Conservation (phyloP, 2,329 filamentous ascomycete species). For the Monilinia vaccinii-corymbosi region DNA sequence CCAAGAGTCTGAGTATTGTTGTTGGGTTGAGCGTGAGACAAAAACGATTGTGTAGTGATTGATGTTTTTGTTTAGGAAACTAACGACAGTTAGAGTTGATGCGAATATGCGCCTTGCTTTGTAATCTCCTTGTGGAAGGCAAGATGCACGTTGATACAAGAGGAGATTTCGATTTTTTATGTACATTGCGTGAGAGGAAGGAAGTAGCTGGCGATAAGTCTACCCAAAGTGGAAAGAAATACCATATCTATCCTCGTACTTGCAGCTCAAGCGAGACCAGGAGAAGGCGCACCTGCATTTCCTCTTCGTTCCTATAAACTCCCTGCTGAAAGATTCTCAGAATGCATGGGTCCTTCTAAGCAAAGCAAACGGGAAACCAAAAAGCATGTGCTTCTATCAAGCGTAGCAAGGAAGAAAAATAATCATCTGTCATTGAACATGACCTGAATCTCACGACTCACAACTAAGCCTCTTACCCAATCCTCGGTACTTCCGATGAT, state of each 20-base stretch:
- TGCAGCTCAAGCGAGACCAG: neutral
- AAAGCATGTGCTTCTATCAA: neutral
- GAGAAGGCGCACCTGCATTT: neutral
- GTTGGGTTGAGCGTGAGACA: neutral
- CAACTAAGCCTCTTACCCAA: neutral
- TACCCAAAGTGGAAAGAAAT: neutral
- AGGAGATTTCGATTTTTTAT: neutral
- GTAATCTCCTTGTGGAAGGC: neutral
- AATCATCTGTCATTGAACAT: neutral
- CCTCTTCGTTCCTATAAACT: neutral
- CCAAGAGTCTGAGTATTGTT: neutral
- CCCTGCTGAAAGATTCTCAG: neutral
- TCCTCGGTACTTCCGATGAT: neutral
- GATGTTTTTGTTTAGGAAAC: constrained; percentile 7
- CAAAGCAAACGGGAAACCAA: neutral
- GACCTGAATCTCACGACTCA: neutral
- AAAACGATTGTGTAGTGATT: constrained; percentile 9
- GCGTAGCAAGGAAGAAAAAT: neutral
- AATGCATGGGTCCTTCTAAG: neutral
- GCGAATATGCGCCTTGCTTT: neutral
- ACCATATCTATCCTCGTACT: neutral
- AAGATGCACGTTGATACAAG: neutral
- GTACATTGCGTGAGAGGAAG: neutral
- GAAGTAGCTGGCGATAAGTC: constrained; percentile 1
- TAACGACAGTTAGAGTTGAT: constrained; percentile 9